These are phyloP conservation scores for Aphanomyces stellatus DNA, from an alignment of 352 stramenopile genomes.

Conservation along the genomic window DNA sequence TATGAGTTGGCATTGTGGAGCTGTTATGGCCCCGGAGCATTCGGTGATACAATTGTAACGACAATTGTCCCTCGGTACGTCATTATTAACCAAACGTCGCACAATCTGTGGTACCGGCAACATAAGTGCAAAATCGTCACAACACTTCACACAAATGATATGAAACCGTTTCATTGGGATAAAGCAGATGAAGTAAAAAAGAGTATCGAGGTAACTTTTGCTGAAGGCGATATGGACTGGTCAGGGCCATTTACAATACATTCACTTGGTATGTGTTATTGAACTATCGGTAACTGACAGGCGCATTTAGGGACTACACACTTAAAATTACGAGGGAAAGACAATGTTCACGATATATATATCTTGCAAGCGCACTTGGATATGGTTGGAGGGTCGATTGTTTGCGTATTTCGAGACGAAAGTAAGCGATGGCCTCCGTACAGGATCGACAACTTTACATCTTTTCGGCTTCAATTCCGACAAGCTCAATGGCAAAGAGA, in stretches of 20 bases:
- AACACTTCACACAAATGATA: constrained; percentile 70
- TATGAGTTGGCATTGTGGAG: constrained; percentile 82
- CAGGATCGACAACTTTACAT: constrained; percentile 88
- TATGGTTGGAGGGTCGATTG: constrained; percentile 75
- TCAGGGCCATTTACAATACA: constrained; percentile 70
- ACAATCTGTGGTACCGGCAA: constrained; percentile 77
- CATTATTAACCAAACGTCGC: constrained; percentile 77
- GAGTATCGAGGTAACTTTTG: constrained; percentile 78
- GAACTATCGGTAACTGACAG: background rate
- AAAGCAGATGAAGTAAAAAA: constrained; percentile 57
- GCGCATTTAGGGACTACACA: constrained; percentile 52
- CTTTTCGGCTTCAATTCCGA: constrained; percentile 81
- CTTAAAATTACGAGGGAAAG: constrained; percentile 69
- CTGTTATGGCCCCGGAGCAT: constrained; percentile 70
- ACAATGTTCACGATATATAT: constrained; percentile 67
- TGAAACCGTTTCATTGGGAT: constrained; percentile 80
- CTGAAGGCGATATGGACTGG: constrained; percentile 76
- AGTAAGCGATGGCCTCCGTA: constrained; percentile 82
- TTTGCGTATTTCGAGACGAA: constrained; percentile 77
- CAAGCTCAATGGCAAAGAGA: constrained; percentile 66
- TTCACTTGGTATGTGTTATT: constrained; percentile 33
- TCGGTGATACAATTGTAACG: constrained; percentile 79
- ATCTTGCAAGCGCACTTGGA: constrained; percentile 85
- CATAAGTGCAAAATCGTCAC: constrained; percentile 42
- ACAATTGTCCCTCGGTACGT: constrained; percentile 82